Percentiles rank a stretch among this genome's conserved stretches.
These are phyloP conservation scores for Ceratobasidium sp. DNA, from an alignment of 1,284 basidiomycete species.

Conservation along the genomic window DNA sequence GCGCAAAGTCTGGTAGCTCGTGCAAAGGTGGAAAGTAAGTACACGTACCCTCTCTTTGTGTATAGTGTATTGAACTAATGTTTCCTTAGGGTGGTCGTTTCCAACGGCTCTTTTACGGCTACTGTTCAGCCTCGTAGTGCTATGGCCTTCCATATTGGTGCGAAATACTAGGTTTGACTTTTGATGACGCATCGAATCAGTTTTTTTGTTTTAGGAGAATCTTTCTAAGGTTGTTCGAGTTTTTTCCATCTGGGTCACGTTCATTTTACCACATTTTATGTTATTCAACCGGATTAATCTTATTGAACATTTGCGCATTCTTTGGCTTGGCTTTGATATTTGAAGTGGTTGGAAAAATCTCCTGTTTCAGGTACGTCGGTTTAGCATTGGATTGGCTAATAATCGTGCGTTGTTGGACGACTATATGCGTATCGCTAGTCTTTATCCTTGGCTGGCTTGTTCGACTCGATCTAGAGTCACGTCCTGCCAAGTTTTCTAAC, in stretches of 20 bases:
- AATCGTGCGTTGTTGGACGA: no score
- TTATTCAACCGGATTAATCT: constrained; percentile 9
- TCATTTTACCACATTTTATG: neutral
- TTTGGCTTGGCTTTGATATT: neutral
- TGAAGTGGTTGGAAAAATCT: no score
- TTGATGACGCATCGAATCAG: constrained; percentile 16
- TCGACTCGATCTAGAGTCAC: no score
- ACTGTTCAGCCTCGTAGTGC: constrained; percentile 69
- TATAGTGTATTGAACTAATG: constrained; percentile 1
- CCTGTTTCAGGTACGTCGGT: no score
- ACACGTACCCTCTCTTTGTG: neutral
- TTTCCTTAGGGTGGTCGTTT: constrained; percentile 65
- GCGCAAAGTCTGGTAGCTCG: constrained; percentile 58
- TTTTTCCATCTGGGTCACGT: neutral
- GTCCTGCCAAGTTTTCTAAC: no score
- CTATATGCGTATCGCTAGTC: no score
- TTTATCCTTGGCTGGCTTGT: no score
- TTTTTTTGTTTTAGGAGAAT: constrained; percentile 11
- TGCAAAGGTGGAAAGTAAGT: constrained; percentile 70
- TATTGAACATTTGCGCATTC: neutral
- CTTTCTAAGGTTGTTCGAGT: neutral
- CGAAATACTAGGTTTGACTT: constrained; percentile 49
- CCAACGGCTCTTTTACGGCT: constrained; percentile 67
- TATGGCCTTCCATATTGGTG: constrained; percentile 71
- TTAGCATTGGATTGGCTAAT: no score